Base-by-base conservation (phyloP, 1,139 yeast genomes). In the Pichia sp. region DNA sequence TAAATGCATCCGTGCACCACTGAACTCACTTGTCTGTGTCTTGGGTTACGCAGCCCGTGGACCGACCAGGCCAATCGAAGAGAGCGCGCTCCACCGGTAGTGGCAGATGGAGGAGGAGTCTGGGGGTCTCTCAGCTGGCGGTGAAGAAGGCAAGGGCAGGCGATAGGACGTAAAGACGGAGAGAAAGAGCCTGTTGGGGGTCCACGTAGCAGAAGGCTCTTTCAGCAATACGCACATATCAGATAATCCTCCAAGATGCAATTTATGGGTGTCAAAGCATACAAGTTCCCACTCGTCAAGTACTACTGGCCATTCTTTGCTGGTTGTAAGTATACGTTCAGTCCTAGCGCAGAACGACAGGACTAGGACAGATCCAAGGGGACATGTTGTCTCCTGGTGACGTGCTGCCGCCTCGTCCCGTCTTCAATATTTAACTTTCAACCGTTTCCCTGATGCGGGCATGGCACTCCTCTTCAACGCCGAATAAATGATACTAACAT, bases 281-380 rank as follows among this genome's bases (percentile, higher is more conserved):
- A 67, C 69, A 63, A 60, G 49, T 67, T 66, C 61, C 70, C 72
- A 57, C 55, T 69, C 51, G 65, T 81, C 67, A 82, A 81, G 73
- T 81, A 80, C 66, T 80, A 78, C 76, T 83, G 87, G 87, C 87
- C 87, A 64, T 80, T 83, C 71, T 80, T 82, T 65, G 76, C 75
- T 63, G 86, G 85, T 64, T 83, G 85, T 72, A 70, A 56, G 75
- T 70, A 54, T 45, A 6, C 23, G 8, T 10, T 16, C 15, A n/a
- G 23, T n/a, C 8, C 16, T 40, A 16, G 3, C 15, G 19, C 11
- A 38, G 15, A 38, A 38, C 7, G 30, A 41, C n/a, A n/a, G n/a
- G n/a, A n/a, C n/a, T n/a, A n/a, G n/a, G n/a, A n/a, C n/a, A n/a
- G n/a, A 34, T 11, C n/a, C n/a, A 34, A 3, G n/a, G 38, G 40